Evolutionary conservation across 345 rosid genomes (phyloP), one percentile per base, ranked within the genome.

Genomic region (Pelargonium nanum): DNA sequence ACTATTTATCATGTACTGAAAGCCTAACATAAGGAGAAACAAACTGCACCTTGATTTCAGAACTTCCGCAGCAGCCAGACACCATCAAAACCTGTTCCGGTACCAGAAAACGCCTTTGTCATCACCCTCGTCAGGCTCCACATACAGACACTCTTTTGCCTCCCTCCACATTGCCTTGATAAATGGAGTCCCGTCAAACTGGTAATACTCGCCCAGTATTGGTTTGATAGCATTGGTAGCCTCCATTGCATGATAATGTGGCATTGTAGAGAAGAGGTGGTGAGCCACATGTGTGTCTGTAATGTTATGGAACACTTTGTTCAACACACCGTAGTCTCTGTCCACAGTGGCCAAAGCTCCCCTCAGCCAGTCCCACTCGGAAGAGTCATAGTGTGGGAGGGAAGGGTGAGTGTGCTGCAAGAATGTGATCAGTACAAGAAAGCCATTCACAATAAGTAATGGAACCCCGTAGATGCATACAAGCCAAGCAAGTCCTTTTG

Each of bases 341-440:
- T 82, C 90, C 10, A 68, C 78, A 0, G 90, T 84, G 5, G 82
- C 71, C 44, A 82, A 69, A n/a, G 82, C 87, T 44, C 90, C 90
- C 53, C 80, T 69, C 6, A 84, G 64, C 87, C 87, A 82, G 54
- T 84, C 87, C 90, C 90, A 84, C 59, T 81, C 85, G 0, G 81
- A 70, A 0, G 83, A 74, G 74, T 78, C 78, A 21, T 81, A 84
- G 54, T 80, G 87, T 1, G 90, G 90, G n/a, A 84, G 54, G 0
- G 82, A 62, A 1, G 80, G 75, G 64, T 84, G 87, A 19, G 90
- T 82, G 69, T 84, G 90, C 69, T 84, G 90, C 77, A 84, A 72
- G 72, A 50, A 84, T 2, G 87, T 84, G 70, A 81, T 80, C 63
- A 60, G 24, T 5, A 81, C 87, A 50, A 84, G 80, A 58, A 84